These are phyloP conservation scores for Piper longum DNA, from an alignment of 164 flowering plant genomes.

Conservation along the genomic window DNA sequence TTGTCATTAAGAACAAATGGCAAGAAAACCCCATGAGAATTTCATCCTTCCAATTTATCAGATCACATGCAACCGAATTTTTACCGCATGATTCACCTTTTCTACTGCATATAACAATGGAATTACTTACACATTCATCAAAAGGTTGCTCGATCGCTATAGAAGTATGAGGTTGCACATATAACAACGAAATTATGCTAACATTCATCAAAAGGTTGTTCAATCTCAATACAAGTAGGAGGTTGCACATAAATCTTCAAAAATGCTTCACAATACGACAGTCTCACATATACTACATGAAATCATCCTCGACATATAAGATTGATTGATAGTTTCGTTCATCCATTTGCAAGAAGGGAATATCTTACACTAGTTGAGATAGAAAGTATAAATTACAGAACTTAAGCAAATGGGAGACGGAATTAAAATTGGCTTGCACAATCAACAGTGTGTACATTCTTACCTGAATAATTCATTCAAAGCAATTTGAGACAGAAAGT, in stretches of 20 bases:
- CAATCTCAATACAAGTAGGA: no score
- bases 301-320: neutral
- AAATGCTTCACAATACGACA: no score
- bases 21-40: slow-evolving; percentile 63
- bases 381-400: neutral
- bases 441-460: neutral
- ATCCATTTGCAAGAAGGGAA: neutral
- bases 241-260: no score
- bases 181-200: no score
- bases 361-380: neutral
- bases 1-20: slow-evolving; percentile 73
- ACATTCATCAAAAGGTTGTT: no score
- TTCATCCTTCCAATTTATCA: slow-evolving; percentile 32
- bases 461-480: slow-evolving; percentile 41
- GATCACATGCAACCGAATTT: slow-evolving; percentile 23
- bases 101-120: slow-evolving; percentile 21
- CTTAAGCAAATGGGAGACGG: neutral
- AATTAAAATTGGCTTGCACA: neutral
- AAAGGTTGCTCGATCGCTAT: neutral
- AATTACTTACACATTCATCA: no score
- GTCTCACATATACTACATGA: no score
- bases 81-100: slow-evolving; percentile 15
- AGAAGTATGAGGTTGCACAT: neutral
- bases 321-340: neutral
- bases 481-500: slow-evolving; percentile 37